Base-by-base conservation (phyloP, 768 basidiomycete species). In the Strobilomyces dryophilus region DNA sequence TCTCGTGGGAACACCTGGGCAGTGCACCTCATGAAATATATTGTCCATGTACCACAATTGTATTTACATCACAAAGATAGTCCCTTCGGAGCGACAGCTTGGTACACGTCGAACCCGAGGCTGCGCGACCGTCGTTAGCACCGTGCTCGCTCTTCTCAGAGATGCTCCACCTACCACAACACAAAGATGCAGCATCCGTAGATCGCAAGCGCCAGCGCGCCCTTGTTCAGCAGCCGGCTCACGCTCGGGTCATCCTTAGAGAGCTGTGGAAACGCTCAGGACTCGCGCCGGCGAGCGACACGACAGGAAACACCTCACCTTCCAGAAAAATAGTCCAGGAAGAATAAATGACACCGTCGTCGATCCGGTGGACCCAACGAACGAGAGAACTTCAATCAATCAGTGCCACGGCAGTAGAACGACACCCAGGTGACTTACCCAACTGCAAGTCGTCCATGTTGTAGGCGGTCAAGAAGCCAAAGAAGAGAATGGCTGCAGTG, bases 331-430 rank as follows among this genome's bases (percentile, higher is more conserved):
- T 46, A 94, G 72, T 2, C 92, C 94, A 0, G 94, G 95, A 34
- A 97, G 79, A 63, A 98, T 97, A 73, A 98, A 98, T 1, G 92
- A 94, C 53, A 98, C 92, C 18, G 94, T 95, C 24, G 95, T 97
- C 14, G 92, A 95, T 12, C 97, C 97, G 1, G 94, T 98, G 21
- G 93, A 87, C 2, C 97, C 97, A 35, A 99, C 95, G 66, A 99
- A 97, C 5, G 93, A 92, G 32, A 98, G 77, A 14, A 98, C 95
- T 92, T 63, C 45, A 29, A 27, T 44, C 17, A 44, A 45, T 71
- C 53, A 69, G 49, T 26, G 27, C 34, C 36, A 35, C 29, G 15
- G 20, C 39, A 11, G 12, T 21, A 15, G n/a, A 34, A 36, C 20
- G 18, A 47, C 44, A 18, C 48, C 42, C 40, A 54, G 24, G 20